These are phyloP conservation scores for Aspergillus fijiensis DNA, from an alignment of 2,329 filamentous ascomycete species.

Conservation along the genomic window DNA sequence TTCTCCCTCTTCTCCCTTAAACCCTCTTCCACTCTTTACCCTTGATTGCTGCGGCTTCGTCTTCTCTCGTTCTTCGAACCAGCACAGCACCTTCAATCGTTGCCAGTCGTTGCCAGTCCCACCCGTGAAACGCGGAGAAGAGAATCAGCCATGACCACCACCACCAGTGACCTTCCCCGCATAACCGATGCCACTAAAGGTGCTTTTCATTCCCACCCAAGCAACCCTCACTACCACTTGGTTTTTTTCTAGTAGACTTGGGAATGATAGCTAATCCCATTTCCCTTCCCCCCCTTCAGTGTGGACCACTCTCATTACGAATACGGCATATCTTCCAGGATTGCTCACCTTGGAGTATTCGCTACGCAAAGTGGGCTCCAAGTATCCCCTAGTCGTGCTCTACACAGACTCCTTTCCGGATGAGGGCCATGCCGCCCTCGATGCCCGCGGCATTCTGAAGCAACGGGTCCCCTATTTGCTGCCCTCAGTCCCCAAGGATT, in stretches of 20 bases:
- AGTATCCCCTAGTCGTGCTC: constrained; percentile 77
- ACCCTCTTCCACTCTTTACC: background rate
- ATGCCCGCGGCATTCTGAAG: constrained; percentile 65
- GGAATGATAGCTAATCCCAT: background rate
- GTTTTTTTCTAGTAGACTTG: background rate
- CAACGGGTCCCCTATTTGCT: constrained; percentile 72
- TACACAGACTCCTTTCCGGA: constrained; percentile 76
- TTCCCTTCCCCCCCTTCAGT: constrained; percentile 49
- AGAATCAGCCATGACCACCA: background rate
- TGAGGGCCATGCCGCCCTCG: constrained; percentile 67
- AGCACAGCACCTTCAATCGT: no score
- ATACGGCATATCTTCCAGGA: constrained; percentile 75
- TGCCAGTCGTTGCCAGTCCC: no score
- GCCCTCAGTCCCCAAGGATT: constrained; percentile 66
- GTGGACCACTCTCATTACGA: constrained; percentile 86
- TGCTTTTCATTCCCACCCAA: background rate
- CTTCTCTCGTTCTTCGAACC: background rate
- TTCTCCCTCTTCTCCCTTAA: background rate
- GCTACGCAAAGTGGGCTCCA: constrained; percentile 63
- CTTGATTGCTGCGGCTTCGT: background rate
- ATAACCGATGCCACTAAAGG: constrained; percentile 8
- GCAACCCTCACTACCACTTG: no score
- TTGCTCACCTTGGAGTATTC: constrained; percentile 79
- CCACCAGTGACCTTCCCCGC: background rate
- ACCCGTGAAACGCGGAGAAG: no score